Conservation (phyloP, 1,139 yeast species). For the Candida frijolesensis region DNA sequence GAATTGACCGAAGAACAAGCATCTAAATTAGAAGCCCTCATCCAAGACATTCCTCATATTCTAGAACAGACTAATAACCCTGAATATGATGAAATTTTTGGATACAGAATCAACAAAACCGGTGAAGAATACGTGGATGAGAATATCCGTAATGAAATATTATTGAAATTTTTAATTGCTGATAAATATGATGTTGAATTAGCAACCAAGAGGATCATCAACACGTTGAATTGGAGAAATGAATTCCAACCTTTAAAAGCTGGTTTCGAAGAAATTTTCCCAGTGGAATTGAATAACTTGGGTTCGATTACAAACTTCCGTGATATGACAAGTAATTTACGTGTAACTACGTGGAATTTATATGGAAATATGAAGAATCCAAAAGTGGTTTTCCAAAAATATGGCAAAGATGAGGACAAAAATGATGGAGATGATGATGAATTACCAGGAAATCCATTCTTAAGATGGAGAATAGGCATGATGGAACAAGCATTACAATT, state of each 20-base stretch:
- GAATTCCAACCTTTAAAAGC: conserved; percentile 78
- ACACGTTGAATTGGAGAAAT: conserved; percentile 78
- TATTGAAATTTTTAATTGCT: conserved; percentile 71
- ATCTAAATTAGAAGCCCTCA: conserved; percentile 21
- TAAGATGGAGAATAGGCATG: conserved; percentile 85
- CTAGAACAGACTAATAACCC: conserved; percentile 34
- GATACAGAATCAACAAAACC: conserved; percentile 58
- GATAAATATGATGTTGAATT: conserved; percentile 56
- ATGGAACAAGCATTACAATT: conserved; percentile 80
- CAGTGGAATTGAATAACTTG: conserved; percentile 54
- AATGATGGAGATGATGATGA: conserved; percentile 5
- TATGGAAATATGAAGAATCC: conserved; percentile 73
- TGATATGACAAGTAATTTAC: conserved; percentile 31
- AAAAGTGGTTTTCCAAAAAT: conserved; percentile 61
- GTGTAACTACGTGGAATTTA: conserved; percentile 79
- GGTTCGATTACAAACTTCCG: conserved; percentile 64
- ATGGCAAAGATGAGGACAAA: conserved; percentile 26
- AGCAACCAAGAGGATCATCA: conserved; percentile 51
- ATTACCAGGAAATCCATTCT: conserved; percentile 53
- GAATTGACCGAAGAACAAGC: conserved; percentile 17
- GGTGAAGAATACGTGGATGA: conserved; percentile 48
- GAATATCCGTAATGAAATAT: conserved; percentile 53
- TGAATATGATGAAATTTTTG: conserved; percentile 76
- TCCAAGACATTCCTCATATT: conserved; percentile 26
- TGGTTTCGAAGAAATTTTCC: conserved; percentile 71